These are phyloP conservation scores for Russula brevipes DNA, from an alignment of 768 basidiomycete species.

Conservation along the genomic window DNA sequence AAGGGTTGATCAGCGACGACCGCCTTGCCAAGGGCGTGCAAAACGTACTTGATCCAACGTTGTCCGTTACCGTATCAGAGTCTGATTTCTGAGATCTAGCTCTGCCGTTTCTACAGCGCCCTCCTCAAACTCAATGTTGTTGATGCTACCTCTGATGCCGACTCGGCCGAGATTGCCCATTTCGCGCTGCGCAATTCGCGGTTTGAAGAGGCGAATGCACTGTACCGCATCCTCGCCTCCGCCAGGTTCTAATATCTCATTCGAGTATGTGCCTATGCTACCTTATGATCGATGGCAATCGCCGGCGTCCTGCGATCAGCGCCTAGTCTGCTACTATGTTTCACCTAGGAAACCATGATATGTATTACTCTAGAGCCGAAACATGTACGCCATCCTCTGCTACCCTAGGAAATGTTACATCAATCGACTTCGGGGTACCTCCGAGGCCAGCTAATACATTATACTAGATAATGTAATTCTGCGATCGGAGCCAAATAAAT, in stretches of 20 bases:
- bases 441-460: background rate
- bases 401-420: background rate
- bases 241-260: conserved; percentile 31
- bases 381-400: conserved; percentile 8
- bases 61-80: background rate
- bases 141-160: conserved; percentile 57
- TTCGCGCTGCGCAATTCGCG: conserved; percentile 68
- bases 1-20: conserved; percentile 66
- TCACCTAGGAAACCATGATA: conserved; percentile 5
- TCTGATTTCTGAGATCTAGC: conserved; percentile 34
- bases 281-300: background rate
- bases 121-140: conserved; percentile 63
- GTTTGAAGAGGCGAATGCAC: conserved; percentile 69
- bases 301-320: background rate
- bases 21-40: conserved; percentile 66
- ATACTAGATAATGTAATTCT: too few species aligned
- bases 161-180: conserved; percentile 72
- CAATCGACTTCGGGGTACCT: background rate
- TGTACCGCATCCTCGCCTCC: conserved; percentile 60
- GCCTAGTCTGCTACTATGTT: background rate
- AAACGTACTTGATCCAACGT: conserved; percentile 45
- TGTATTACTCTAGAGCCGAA: background rate
- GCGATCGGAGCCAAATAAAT: too few species aligned
- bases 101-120: conserved; percentile 72
- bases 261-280: conserved; percentile 10